These are phyloP conservation scores for Penicillium thymicola DNA, from an alignment of 2,329 filamentous ascomycete species.

Conservation along the genomic window DNA sequence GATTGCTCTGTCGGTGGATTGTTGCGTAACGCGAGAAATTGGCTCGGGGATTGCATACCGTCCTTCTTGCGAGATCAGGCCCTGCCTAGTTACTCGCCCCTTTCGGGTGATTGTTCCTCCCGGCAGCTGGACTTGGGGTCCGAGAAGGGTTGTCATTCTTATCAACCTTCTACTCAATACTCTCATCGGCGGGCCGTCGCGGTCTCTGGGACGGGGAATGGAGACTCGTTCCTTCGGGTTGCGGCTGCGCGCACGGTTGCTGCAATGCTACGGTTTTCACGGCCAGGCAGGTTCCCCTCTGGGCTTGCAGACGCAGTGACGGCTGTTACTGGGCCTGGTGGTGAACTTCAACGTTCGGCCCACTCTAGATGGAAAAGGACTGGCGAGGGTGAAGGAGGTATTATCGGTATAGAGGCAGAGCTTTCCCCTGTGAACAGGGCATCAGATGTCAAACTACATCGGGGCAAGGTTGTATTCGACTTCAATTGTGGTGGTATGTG, in stretches of 20 bases:
- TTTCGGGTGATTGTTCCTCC: background rate
- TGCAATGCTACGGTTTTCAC: slow-evolving; percentile 66
- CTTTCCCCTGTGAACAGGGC: slow-evolving; percentile 56
- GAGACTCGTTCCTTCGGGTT: slow-evolving; percentile 77
- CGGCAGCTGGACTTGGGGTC: background rate
- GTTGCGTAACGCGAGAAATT: slow-evolving; percentile 3
- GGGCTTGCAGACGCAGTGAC: slow-evolving; percentile 58
- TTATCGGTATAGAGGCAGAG: slow-evolving; percentile 64
- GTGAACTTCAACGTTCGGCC: slow-evolving; percentile 71
- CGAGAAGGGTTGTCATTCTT: slow-evolving; percentile 2
- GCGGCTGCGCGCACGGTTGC: slow-evolving; percentile 69
- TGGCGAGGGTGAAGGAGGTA: slow-evolving; percentile 78
- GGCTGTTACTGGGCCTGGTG: slow-evolving; percentile 65
- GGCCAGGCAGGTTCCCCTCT: slow-evolving; percentile 29
- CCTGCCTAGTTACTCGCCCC: slow-evolving; percentile 1
- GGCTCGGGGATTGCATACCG: slow-evolving; percentile 19
- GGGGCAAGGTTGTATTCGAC: slow-evolving; percentile 63
- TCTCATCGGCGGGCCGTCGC: slow-evolving; percentile 46
- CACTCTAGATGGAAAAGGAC: slow-evolving; percentile 68
- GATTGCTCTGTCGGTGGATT: background rate
- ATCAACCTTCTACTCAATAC: background rate
- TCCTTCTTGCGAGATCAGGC: background rate
- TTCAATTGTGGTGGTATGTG: slow-evolving; percentile 90
- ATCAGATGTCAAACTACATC: slow-evolving; percentile 31
- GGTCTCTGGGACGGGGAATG: slow-evolving; percentile 79